Evolutionary conservation across 2,329 filamentous ascomycete genomes (phyloP).

Genomic region (Ophiostoma piceae): DNA sequence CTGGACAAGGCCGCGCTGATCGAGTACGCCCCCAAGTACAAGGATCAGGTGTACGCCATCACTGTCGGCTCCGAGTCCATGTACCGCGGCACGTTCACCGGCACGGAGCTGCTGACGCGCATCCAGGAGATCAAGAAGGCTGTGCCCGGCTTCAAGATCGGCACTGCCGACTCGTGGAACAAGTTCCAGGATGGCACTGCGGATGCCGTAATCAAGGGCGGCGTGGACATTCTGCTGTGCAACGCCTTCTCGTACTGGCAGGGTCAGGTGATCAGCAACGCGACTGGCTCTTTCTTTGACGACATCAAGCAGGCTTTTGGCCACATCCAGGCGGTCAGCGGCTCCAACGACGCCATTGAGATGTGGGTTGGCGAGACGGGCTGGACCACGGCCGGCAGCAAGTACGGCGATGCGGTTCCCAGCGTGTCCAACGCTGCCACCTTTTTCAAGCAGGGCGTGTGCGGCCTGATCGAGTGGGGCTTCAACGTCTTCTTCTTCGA

Average conservation of each 20-base stretch:
- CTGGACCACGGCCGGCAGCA: conserved; percentile 21
- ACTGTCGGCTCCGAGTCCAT: conserved; percentile 24
- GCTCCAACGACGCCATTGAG: conserved; percentile 20
- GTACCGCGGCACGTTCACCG: conserved; percentile 24
- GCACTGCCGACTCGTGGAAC: conserved; percentile 25
- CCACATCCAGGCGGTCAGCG: conserved; percentile 20
- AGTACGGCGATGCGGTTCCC: conserved; percentile 20
- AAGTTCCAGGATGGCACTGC: conserved; percentile 25
- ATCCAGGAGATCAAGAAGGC: conserved; percentile 20
- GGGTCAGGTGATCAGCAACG: conserved; percentile 22
- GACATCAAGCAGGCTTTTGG: conserved; percentile 23
- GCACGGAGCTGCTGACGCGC: conserved; percentile 21
- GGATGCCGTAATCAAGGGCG: conserved; percentile 20
- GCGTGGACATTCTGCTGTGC: conserved; percentile 24
- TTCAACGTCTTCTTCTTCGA: conserved; percentile 25
- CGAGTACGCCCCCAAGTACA: conserved; percentile 20
- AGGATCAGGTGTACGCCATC: conserved; percentile 25
- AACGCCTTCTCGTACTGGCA: conserved; percentile 25
- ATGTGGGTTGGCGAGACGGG: conserved; percentile 25
- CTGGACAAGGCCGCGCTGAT: conserved; percentile 22
- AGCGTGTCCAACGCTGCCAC: conserved; percentile 18
- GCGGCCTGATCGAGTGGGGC: conserved; percentile 23
- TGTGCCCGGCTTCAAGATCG: conserved; percentile 21
- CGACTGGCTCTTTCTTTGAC: conserved; percentile 21
- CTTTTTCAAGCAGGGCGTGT: conserved; percentile 21